A percentile compares a stretch with the other conserved stretches of the same genome.
phyloP scores from a whole-genome alignment of 2,329 filamentous ascomycete species.

The Neofusicoccum laricinum region DNA sequence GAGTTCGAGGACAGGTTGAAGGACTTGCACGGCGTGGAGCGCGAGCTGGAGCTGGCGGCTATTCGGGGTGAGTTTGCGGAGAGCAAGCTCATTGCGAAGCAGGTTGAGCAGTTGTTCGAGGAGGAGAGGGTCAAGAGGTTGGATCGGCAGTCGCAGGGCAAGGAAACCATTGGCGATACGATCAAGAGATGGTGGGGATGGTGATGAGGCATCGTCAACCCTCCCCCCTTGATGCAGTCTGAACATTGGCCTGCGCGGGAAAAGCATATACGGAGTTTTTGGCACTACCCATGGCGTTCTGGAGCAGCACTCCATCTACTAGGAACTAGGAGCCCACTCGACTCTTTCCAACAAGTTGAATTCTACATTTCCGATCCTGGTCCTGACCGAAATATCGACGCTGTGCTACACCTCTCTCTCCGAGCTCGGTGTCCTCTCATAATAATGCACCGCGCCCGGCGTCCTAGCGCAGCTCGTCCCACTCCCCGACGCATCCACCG shows the following conservation, averaged over 20 bases:
- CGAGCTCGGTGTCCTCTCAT: conserved; percentile 41
- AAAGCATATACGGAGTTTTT: conserved; percentile 8
- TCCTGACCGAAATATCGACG: background rate
- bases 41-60: conserved; percentile 33
- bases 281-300: background rate
- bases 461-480: conserved; percentile 55
- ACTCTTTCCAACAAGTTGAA: background rate
- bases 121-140: conserved; percentile 16
- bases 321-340: background rate
- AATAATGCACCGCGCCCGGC: conserved; percentile 54
- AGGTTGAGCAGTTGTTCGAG: conserved; percentile 26
- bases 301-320: background rate
- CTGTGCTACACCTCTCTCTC: background rate
- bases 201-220: background rate
- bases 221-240: too few species aligned
- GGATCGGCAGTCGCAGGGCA: conserved; percentile 26
- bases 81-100: conserved; percentile 29
- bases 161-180: conserved; percentile 36
- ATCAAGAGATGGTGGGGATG: conserved; percentile 27
- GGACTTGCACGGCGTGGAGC: conserved; percentile 28
- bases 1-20: conserved; percentile 34
- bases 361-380: too few species aligned
- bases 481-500: conserved; percentile 45
- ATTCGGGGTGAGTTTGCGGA: conserved; percentile 31
- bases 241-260: background rate